Evolutionary conservation across 306 rosid genomes (phyloP).

Genomic region (Dicorynia guianensis): DNA sequence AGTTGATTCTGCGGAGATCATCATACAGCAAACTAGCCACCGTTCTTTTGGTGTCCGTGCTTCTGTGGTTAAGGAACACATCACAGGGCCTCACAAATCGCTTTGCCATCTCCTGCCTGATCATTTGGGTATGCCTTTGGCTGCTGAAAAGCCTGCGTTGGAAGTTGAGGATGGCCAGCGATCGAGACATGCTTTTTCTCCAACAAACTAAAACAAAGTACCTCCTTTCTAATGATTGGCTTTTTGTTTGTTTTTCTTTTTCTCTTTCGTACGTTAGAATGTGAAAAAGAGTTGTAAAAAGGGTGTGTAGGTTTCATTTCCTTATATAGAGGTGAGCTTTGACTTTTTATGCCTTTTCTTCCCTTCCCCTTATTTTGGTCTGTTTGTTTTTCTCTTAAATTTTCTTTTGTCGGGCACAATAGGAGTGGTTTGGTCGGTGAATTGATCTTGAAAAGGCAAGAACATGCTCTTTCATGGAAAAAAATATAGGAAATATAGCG

Average conservation of each 20-base stretch:
- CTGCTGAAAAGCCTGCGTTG: slow-evolving; percentile 34
- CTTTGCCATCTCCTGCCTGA: slow-evolving; percentile 1
- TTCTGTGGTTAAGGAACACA: slow-evolving; percentile 71
- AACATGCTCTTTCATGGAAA: not conserved
- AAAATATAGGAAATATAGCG: no score
- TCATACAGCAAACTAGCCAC: slow-evolving; percentile 65
- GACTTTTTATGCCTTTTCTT: not conserved
- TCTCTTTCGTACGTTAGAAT: not conserved
- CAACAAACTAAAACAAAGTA: not conserved
- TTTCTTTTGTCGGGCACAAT: not conserved
- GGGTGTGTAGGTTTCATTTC: not conserved
- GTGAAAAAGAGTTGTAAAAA: not conserved
- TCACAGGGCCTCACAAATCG: slow-evolving; percentile 45
- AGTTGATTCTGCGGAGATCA: slow-evolving; percentile 46
- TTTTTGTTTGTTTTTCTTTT: not conserved
- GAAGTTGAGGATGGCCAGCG: slow-evolving; percentile 34
- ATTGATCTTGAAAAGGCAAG: slow-evolving; percentile 21
- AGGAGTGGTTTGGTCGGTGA: not conserved
- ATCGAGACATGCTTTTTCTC: slow-evolving; percentile 35
- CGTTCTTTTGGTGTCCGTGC: slow-evolving; percentile 66
- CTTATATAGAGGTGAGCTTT: not conserved
- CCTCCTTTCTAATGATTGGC: not conserved
- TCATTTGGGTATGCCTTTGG: slow-evolving; percentile 24
- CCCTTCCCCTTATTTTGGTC: no score
- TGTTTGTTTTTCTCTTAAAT: not conserved